Evolutionary conservation across 306 rosid species (phyloP), one percentile per base, ranked within the genome.

Genomic region (Medicago ruthenica): DNA sequence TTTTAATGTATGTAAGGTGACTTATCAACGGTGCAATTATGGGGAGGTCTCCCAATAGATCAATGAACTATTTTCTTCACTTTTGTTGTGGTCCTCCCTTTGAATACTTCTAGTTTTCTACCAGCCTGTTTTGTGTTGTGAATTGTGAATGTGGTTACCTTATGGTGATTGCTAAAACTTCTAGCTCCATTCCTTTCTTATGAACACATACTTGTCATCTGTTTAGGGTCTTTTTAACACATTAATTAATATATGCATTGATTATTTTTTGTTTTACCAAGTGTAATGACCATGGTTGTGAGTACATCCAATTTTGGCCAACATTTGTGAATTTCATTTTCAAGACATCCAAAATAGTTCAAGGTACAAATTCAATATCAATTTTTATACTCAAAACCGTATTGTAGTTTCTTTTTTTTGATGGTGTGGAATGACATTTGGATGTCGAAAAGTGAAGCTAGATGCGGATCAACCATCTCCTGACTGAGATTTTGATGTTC

Each of bases 71-170:
- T 67, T 63, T 77, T 66, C 47, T 39, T 60, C 34, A 55, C 55
- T 15, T 40, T 40, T 50, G 16, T 34, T 51, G 81, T 79, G 86
- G 83, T 73, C 83, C 86, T 84, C 57, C 17, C 57, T 48, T 41
- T 65, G 57, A 59, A 74, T 59, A 59, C 6, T 58, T 58, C 9
- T 22, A 58, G 10, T 63, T 63, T 60, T 63, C 22, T n/a, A 63
- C 22, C 8, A 31, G 12, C 67, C 18, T 59, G 9, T 59, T 24
- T 61, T 61, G 6, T 8, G 13, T 34, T 31, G 9, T 27, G 41
- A 34, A 14, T 61, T 61, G 21, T 15, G 34, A 54, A 18, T 8
- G 3, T 54, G 31, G 31, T 18, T 54, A 4, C 18, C 20, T 61
- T 31, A 13, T 14, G 42, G 42, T 15, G 11, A 12, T 14, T 7